A percentile compares a stretch with the other conserved stretches of the same genome.
These are phyloP conservation scores for Penicillium verrucosum DNA, from an alignment of 2,329 filamentous ascomycete species.

Conservation along the genomic window DNA sequence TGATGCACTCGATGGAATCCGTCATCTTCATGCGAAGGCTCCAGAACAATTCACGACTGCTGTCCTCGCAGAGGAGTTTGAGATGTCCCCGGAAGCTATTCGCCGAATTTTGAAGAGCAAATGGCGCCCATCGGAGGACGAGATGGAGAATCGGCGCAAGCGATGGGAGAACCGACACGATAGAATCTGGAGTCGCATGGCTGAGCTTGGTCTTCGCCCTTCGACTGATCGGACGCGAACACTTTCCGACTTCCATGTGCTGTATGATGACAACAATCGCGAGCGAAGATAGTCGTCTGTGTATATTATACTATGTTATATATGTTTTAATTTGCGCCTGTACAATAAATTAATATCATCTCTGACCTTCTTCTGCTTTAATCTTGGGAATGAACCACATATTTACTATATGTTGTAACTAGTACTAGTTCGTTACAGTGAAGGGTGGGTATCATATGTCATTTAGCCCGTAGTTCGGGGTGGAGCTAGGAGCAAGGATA, in stretches of 20 bases:
- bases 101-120: slow-evolving; percentile 71
- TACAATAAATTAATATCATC: slow-evolving; percentile 1
- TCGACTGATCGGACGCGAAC: slow-evolving; percentile 44
- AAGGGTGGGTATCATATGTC: slow-evolving; percentile 3
- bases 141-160: slow-evolving; percentile 39
- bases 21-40: slow-evolving; percentile 73
- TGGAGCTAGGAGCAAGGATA: slow-evolving; percentile 6
- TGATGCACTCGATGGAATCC: slow-evolving; percentile 86
- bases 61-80: slow-evolving; percentile 72
- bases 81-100: slow-evolving; percentile 82
- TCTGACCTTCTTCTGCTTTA: not conserved
- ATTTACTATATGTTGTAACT: not conserved
- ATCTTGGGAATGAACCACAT: not conserved
- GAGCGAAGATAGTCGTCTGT: not conserved
- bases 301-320: not conserved
- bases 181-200: slow-evolving; percentile 46
- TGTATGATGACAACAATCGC: slow-evolving; percentile 26
- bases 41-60: slow-evolving; percentile 73
- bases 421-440: not conserved
- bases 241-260: slow-evolving; percentile 24
- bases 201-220: slow-evolving; percentile 55
- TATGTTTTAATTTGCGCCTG: not conserved
- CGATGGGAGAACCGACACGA: slow-evolving; percentile 47
- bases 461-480: slow-evolving; percentile 3
- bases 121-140: slow-evolving; percentile 42